Conservation (phyloP, 345 rosid species). For the Eucalyptus erythrocorys region DNA sequence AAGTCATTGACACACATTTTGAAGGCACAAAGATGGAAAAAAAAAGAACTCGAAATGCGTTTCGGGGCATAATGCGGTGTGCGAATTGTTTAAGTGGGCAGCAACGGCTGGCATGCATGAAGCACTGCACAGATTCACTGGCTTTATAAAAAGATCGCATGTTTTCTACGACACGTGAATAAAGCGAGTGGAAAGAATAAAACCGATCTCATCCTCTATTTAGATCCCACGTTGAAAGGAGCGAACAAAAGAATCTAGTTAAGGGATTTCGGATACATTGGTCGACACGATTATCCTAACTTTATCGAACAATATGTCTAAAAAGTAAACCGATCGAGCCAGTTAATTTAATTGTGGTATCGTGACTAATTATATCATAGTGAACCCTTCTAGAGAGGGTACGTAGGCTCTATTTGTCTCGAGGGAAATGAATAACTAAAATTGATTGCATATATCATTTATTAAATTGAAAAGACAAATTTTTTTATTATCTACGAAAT, state of each 20-base stretch:
- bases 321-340: not conserved
- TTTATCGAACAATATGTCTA: not conserved
- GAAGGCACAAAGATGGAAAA: not conserved
- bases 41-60: not conserved
- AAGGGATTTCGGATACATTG: not conserved
- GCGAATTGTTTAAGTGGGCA: not conserved
- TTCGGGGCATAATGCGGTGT: not conserved
- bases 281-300: not conserved
- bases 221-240: conserved; percentile 7
- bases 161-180: not conserved
- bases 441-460: too few relatives aligned
- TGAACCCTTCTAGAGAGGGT: not conserved
- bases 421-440: not conserved
- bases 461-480: not conserved
- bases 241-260: not conserved
- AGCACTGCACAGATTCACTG: not conserved
- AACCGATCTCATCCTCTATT: conserved; percentile 33
- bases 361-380: not conserved
- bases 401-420: not conserved
- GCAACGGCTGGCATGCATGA: not conserved
- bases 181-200: not conserved
- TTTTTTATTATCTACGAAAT: fast-evolving
- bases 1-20: not conserved
- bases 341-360: not conserved
- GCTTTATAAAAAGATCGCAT: not conserved